Conservation (phyloP, 2,329 filamentous ascomycete species). For the Fusarium circinatum region DNA sequence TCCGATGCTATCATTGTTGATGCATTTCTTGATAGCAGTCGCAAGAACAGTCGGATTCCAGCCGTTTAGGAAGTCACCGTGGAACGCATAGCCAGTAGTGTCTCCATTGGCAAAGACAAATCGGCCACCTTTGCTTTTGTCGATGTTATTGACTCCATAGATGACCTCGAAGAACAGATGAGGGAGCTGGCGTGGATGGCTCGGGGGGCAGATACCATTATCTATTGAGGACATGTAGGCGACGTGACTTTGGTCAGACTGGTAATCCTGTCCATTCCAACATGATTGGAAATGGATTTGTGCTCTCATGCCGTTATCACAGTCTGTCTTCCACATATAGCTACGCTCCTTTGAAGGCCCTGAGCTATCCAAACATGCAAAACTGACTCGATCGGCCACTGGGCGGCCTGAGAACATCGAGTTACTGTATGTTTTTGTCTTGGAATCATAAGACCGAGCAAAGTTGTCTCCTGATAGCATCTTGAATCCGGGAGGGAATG, state of each 20-base stretch:
- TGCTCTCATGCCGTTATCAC: slow-evolving; percentile 39
- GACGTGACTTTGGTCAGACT: slow-evolving; percentile 36
- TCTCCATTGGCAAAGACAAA: slow-evolving; percentile 41
- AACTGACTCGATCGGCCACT: slow-evolving; percentile 36
- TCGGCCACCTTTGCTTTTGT: slow-evolving; percentile 38
- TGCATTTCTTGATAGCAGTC: slow-evolving; percentile 31
- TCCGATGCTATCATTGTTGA: slow-evolving; percentile 32
- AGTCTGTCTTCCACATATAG: slow-evolving; percentile 39
- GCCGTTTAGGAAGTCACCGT: slow-evolving; percentile 39
- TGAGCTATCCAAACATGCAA: slow-evolving; percentile 39
- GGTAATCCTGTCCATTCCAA: slow-evolving; percentile 39
- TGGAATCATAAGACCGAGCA: slow-evolving; percentile 28
- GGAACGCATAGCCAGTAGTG: slow-evolving; percentile 38
- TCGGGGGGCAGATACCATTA: slow-evolving; percentile 38
- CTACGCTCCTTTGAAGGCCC: slow-evolving; percentile 29
- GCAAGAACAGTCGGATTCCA: slow-evolving; percentile 32
- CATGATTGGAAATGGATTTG: slow-evolving; percentile 41
- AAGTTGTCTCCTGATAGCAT: slow-evolving; percentile 35
- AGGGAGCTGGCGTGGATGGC: slow-evolving; percentile 33
- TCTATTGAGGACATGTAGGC: slow-evolving; percentile 40
- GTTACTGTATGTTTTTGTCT: slow-evolving; percentile 34
- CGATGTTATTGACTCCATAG: slow-evolving; percentile 35
- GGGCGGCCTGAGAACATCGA: slow-evolving; percentile 20
- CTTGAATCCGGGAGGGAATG: slow-evolving; percentile 39
- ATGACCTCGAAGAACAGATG: slow-evolving; percentile 40